Percentiles rank a stretch among this genome's conserved stretches.
Evolutionary conservation across 805 yeast species (phyloP).

Genomic region (Ogataea henricii): DNA sequence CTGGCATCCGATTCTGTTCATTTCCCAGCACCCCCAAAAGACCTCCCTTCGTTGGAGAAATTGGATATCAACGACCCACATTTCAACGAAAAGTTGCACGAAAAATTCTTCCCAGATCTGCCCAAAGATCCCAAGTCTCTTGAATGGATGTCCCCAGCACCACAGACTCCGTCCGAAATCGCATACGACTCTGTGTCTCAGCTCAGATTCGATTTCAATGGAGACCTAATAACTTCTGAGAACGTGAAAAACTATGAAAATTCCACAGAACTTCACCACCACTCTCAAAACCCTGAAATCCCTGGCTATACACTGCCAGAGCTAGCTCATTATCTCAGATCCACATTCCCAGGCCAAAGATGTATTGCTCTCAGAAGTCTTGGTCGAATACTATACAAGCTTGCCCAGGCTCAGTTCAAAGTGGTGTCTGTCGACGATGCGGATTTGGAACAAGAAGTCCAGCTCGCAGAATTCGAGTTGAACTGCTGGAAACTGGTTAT

Average conservation of each 20-base stretch:
- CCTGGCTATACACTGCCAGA: conserved; percentile 93
- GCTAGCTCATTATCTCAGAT: conserved; percentile 74
- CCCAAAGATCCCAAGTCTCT: conserved; percentile 80
- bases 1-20: conserved; percentile 48
- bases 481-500: conserved; percentile 74
- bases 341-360: conserved; percentile 81
- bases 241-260: conserved; percentile 20
- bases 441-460: conserved; percentile 34
- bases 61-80: conserved; percentile 72
- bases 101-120: conserved; percentile 84
- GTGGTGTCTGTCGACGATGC: conserved; percentile 35
- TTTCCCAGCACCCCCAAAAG: conserved; percentile 55
- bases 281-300: conserved; percentile 80
- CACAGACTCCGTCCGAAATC: conserved; percentile 41
- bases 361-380: conserved; percentile 82
- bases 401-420: conserved; percentile 60
- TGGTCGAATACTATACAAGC: conserved; percentile 83
- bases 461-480: conserved; percentile 47
- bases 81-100: conserved; percentile 76
- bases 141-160: conserved; percentile 87
- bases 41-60: conserved; percentile 27
- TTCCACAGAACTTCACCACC: conserved; percentile 81
- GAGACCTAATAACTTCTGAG: conserved; percentile 58
- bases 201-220: conserved; percentile 86
- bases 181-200: conserved; percentile 60